Base-by-base conservation (phyloP, 768 basidiomycete genomes). In the Boletus rubropictus region DNA sequence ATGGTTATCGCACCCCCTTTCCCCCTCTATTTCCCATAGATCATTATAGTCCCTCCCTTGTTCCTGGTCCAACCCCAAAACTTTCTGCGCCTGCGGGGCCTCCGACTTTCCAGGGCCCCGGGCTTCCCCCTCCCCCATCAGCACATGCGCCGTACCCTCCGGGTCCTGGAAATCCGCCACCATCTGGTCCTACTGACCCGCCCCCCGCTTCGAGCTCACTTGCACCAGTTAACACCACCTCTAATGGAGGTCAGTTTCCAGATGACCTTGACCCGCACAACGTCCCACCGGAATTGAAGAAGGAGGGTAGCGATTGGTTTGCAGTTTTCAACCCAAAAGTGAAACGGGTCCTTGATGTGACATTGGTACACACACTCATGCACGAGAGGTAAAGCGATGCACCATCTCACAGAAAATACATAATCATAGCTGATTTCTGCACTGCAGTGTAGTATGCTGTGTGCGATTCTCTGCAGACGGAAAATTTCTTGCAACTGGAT, bases 381-480 rank as follows among this genome's bases (percentile, higher is more conserved):
- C 92, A 95, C 60, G 90, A 92, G 66, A 91, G 87, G 89, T 91
- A 61, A 45, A 71, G 63, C 12, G 11, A 36, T 27, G 41, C 24
- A 12, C 36, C 24, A 47, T 50, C 44, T 45, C 35, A 24, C 22
- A n/a, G 14, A 36, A 8, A 17, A 31, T 18, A 11, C 27, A 27
- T 5, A 15, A 40, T 29, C 10, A 5, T 39, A 34, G 7, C 53
- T 63, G 9, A 65, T 38, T 37, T 22, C 10, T 36, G 21, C 39
- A 25, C 12, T 20, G 49, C 53, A 86, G 85, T 49, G 86, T 87
- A 20, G 85, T 87, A 8, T 89, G 94, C 58, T 96, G 93, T 60
- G 92, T 96, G 22, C 79, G 87, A 49, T 95, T 96, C 70, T 95
- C 91, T 42, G 88, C 90, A 12, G 93, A 98, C 66, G 91, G 94